Conservation (phyloP, 768 basidiomycete genomes). For the Lactifluus volemus region DNA sequence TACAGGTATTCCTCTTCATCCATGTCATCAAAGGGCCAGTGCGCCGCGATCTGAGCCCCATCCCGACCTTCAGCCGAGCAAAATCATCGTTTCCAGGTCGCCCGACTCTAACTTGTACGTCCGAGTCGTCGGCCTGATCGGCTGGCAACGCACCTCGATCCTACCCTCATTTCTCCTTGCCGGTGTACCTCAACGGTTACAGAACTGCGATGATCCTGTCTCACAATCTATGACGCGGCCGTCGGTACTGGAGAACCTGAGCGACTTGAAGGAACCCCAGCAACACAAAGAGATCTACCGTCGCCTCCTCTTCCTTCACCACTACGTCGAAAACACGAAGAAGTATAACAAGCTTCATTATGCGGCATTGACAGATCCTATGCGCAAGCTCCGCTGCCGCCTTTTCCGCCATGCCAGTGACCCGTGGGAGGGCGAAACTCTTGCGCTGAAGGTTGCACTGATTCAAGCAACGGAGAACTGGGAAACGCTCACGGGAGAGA, state of each 20-base stretch:
- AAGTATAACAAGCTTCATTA: constrained; percentile 30
- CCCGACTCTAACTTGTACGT: constrained; percentile 34
- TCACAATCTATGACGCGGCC: constrained; percentile 34
- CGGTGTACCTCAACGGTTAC: constrained; percentile 34
- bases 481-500: constrained; percentile 33
- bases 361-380: not conserved
- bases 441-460: constrained; percentile 37
- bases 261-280: constrained; percentile 33
- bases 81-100: constrained; percentile 41
- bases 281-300: constrained; percentile 31
- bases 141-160: constrained; percentile 31
- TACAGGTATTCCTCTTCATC: too few relatives aligned
- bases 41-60: too few relatives aligned
- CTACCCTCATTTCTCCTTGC: constrained; percentile 27
- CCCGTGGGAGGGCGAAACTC: constrained; percentile 41
- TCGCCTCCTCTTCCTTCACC: constrained; percentile 40
- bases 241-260: constrained; percentile 34
- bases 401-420: constrained; percentile 37
- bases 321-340: constrained; percentile 39
- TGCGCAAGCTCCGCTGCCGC: constrained; percentile 28
- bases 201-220: constrained; percentile 39
- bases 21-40: too few relatives aligned
- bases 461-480: constrained; percentile 37
- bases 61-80: constrained; percentile 27
- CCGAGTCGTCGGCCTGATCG: constrained; percentile 37